Percentiles rank a stretch among this genome's conserved stretches.
Conservation (phyloP, 495 filamentous ascomycete species). For the Ramalina peruviana region DNA sequence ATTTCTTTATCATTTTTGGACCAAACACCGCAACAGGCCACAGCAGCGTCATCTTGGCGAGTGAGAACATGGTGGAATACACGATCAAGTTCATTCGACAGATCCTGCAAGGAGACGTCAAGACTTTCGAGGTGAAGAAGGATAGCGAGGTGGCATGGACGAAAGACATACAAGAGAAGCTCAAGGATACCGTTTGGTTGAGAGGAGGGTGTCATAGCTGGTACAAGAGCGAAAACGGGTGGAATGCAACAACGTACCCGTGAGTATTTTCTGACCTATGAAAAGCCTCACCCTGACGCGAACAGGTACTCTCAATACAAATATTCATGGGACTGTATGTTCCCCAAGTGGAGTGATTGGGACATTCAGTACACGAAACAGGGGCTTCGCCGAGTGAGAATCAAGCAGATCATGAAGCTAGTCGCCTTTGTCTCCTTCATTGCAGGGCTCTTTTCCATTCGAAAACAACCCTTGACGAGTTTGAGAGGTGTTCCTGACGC, state of each 20-base stretch:
- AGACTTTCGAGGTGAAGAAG: conserved; percentile 32
- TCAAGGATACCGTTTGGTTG: conserved; percentile 40
- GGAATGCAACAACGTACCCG: conserved; percentile 49
- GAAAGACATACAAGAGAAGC: conserved; percentile 33
- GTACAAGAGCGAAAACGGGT: conserved; percentile 42
- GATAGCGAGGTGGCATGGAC: conserved; percentile 41
- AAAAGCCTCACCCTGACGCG: neutral
- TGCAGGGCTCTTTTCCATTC: conserved; percentile 2
- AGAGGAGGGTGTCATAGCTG: conserved; percentile 41
- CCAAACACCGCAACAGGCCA: conserved; percentile 55
- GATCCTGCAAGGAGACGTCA: conserved; percentile 27
- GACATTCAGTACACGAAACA: conserved; percentile 35
- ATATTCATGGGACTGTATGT: conserved; percentile 35
- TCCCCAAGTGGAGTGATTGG: conserved; percentile 44
- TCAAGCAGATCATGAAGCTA: conserved; percentile 9
- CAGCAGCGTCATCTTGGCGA: conserved; percentile 43
- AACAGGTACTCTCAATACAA: conserved; percentile 36
- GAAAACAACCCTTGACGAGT: conserved; percentile 1
- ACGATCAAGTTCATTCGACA: conserved; percentile 28
- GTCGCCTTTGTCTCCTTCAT: conserved; percentile 15
- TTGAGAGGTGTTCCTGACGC: neutral
- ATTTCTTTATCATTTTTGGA: conserved; percentile 54
- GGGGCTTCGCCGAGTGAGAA: conserved; percentile 22
- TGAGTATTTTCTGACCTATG: conserved; percentile 20
- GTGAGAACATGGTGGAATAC: conserved; percentile 45